Evolutionary conservation across 805 yeast genomes (phyloP).

Genomic region (Cyberlindnera mississippiensis): DNA sequence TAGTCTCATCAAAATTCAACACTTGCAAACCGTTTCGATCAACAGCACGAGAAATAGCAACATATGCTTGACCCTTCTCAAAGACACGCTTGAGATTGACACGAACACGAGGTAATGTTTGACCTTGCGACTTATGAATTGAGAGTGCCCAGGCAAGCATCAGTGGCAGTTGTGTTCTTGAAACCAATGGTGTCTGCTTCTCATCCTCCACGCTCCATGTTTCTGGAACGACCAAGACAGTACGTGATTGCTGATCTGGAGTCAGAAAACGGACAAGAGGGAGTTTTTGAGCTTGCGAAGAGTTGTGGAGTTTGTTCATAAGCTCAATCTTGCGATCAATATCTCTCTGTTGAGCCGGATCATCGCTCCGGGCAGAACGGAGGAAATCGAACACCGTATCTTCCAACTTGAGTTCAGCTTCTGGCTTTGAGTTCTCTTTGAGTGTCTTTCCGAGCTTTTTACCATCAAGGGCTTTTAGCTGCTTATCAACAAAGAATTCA

Average conservation of each 20-base stretch:
- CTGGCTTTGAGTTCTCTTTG: constrained; percentile 2
- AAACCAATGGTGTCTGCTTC: constrained; percentile 58
- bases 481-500: constrained; percentile 1
- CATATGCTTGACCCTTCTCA: constrained; percentile 95
- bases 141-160: constrained; percentile 96
- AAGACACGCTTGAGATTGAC: constrained; percentile 76
- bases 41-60: constrained; percentile 89
- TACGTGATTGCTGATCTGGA: constrained; percentile 67
- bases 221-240: constrained; percentile 79
- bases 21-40: constrained; percentile 81
- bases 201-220: constrained; percentile 79
- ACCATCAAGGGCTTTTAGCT: not conserved
- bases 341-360: constrained; percentile 29
- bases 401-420: constrained; percentile 27
- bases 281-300: constrained; percentile 44
- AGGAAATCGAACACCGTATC: constrained; percentile 50
- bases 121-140: constrained; percentile 95
- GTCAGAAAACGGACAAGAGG: constrained; percentile 79
- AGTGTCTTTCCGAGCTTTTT: not conserved
- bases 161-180: constrained; percentile 78
- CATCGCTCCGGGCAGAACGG: constrained; percentile 25
- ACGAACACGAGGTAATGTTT: constrained; percentile 69
- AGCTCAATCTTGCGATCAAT: constrained; percentile 46
- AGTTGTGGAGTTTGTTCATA: constrained; percentile 38
- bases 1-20: constrained; percentile 57